phyloP scores from a whole-genome alignment of 257 asterid genomes.

The Hygrophila difformis region DNA sequence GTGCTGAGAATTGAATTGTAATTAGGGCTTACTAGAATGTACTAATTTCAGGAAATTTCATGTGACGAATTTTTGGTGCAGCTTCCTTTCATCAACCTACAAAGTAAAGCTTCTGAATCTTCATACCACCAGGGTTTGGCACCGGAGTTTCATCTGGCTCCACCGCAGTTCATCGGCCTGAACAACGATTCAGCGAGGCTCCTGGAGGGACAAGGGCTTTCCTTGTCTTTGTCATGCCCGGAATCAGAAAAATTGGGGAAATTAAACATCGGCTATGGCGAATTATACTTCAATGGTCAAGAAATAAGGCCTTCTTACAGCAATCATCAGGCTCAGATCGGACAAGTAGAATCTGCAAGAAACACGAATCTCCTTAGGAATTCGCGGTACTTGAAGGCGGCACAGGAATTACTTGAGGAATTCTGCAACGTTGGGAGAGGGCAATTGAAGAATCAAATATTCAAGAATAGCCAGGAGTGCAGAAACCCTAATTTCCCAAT shows the following conservation, averaged over 20 bases:
- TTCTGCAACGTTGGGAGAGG: constrained; percentile 71
- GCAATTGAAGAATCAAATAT: no score
- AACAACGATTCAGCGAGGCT: neutral
- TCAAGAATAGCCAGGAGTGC: constrained; percentile 16
- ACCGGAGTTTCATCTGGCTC: neutral
- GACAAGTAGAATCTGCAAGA: constrained; percentile 3
- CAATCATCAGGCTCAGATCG: neutral
- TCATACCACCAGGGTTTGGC: no score
- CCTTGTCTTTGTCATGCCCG: constrained; percentile 56
- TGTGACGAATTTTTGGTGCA: neutral
- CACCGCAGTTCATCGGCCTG: neutral
- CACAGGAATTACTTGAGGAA: constrained; percentile 56
- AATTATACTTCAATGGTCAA: constrained; percentile 26
- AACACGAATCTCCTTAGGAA: constrained; percentile 18
- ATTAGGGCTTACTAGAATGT: no score
- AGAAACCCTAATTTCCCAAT: constrained; percentile 57
- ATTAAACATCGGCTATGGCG: no score
- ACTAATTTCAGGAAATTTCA: no score
- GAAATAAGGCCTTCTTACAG: neutral
- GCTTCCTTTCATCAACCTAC: neutral
- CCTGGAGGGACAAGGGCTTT: constrained; percentile 13
- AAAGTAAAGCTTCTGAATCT: no score
- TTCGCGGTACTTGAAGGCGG: constrained; percentile 44
- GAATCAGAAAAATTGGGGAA: constrained; percentile 36
- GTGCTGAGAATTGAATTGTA: no score